Evolutionary conservation across 352 stramenopile species (phyloP).

Genomic region (Hyaloperonospora brassicae): DNA sequence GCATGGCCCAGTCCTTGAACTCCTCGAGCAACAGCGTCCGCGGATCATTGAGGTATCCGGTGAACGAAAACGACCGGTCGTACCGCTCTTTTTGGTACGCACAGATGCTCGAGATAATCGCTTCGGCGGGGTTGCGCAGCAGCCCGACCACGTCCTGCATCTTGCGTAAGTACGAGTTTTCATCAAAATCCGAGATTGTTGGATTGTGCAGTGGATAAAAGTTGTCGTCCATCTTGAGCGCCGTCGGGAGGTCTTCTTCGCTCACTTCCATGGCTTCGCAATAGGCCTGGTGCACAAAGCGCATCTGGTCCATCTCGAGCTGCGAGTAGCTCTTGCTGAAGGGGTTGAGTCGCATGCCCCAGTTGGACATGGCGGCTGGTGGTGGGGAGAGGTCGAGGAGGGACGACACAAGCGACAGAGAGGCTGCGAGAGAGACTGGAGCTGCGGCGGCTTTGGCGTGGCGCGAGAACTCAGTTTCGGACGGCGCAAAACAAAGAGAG

Average conservation of each 20-base stretch:
- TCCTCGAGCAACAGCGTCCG: conserved; percentile 76
- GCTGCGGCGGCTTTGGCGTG: no score
- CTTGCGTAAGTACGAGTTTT: conserved; percentile 84
- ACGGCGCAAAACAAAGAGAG: no score
- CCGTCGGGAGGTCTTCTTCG: conserved; percentile 72
- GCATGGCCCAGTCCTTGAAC: conserved; percentile 83
- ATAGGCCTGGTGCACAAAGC: conserved; percentile 79
- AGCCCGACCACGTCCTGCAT: conserved; percentile 81
- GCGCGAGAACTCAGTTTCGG: no score
- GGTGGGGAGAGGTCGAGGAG: not conserved
- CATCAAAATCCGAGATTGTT: conserved; percentile 73
- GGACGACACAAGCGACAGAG: no score
- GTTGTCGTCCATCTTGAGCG: conserved; percentile 81
- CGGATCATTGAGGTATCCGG: conserved; percentile 78
- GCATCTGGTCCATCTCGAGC: conserved; percentile 81
- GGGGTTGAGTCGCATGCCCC: conserved; percentile 77
- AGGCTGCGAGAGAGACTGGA: no score
- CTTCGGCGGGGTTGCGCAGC: conserved; percentile 69
- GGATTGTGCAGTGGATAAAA: conserved; percentile 74
- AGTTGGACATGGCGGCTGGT: conserved; percentile 49
- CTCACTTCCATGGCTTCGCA: conserved; percentile 78
- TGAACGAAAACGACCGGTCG: conserved; percentile 65
- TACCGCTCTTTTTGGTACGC: conserved; percentile 75
- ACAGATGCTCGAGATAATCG: conserved; percentile 82
- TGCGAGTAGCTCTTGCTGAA: conserved; percentile 79